A percentile compares a stretch with the other conserved stretches of the same genome.
phyloP scores from a whole-genome alignment of 768 basidiomycete genomes.

The Leucocoprinus leucothites region DNA sequence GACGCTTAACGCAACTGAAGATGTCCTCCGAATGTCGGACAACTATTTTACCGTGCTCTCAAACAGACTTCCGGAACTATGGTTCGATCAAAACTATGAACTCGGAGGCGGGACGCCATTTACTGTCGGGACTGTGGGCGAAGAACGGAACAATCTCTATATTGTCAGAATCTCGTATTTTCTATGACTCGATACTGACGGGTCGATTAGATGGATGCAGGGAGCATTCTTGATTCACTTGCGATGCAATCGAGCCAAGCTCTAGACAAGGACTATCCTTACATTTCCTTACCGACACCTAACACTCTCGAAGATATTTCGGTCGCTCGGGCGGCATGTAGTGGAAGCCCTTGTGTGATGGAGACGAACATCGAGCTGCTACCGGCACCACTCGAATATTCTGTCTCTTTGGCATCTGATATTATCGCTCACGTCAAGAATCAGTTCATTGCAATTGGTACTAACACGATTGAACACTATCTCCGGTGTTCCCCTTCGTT shows the following conservation, averaged over 20 bases:
- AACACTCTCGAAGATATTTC: constrained; percentile 5
- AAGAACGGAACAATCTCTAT: constrained; percentile 53
- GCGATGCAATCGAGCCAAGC: constrained; percentile 8
- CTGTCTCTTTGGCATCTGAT: constrained; percentile 26
- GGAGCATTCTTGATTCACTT: constrained; percentile 39
- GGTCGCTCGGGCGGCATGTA: constrained; percentile 35
- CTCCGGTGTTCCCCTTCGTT: constrained; percentile 42
- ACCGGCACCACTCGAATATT: constrained; percentile 25
- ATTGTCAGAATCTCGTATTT: constrained; percentile 42
- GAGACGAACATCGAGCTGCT: constrained; percentile 50
- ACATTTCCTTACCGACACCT: constrained; percentile 20
- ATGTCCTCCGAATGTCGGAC: constrained; percentile 63
- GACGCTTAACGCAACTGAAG: constrained; percentile 38
- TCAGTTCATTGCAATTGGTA: constrained; percentile 31
- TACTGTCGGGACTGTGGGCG: constrained; percentile 56
- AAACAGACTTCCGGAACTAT: constrained; percentile 54
- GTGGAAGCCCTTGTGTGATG: constrained; percentile 42
- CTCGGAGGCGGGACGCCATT: constrained; percentile 61
- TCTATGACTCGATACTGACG: not conserved
- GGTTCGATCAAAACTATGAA: constrained; percentile 63
- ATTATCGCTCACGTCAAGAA: constrained; percentile 41
- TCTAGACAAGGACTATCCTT: constrained; percentile 17
- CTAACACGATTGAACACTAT: constrained; percentile 33
- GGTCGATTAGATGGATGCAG: constrained; percentile 38
- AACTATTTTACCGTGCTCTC: constrained; percentile 63